phyloP scores from a whole-genome alignment of 257 asterid species.

The Linderniella brevidens region DNA sequence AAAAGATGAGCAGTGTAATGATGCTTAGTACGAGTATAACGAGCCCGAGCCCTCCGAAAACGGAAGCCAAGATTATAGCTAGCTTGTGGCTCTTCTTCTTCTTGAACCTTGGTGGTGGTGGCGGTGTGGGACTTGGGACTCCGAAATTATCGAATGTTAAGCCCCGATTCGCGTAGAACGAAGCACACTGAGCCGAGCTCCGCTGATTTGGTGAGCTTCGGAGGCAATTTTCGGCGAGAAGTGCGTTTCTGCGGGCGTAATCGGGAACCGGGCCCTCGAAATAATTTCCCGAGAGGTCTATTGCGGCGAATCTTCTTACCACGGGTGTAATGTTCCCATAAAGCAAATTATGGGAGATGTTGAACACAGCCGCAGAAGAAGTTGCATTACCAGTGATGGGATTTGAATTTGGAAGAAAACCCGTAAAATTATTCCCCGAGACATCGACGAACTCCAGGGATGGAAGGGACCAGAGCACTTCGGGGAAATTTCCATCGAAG shows the following conservation, averaged over 20 bases:
- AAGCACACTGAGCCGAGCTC: constrained; percentile 31
- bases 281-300: constrained; percentile 59
- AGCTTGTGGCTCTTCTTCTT: constrained; percentile 20
- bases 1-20: constrained; percentile 21
- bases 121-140: constrained; percentile 23
- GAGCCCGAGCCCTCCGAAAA: constrained; percentile 52
- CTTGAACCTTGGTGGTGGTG: constrained; percentile 23
- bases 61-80: constrained; percentile 46
- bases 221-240: constrained; percentile 48
- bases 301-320: constrained; percentile 26
- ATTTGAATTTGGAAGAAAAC: constrained; percentile 34
- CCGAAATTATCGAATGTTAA: constrained; percentile 73
- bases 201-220: constrained; percentile 40
- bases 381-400: constrained; percentile 17
- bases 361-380: constrained; percentile 20
- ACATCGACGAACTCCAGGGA: constrained; percentile 46
- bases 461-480: constrained; percentile 49
- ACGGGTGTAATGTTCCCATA: constrained; percentile 52
- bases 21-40: constrained; percentile 23
- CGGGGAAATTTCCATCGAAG: constrained; percentile 38
- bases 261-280: constrained; percentile 57
- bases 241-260: constrained; percentile 28
- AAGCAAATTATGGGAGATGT: constrained; percentile 50
- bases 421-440: constrained; percentile 65
- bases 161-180: constrained; percentile 55